Evolutionary conservation across 1,139 yeast genomes (phyloP).

Genomic region (Ashbya aceris): DNA sequence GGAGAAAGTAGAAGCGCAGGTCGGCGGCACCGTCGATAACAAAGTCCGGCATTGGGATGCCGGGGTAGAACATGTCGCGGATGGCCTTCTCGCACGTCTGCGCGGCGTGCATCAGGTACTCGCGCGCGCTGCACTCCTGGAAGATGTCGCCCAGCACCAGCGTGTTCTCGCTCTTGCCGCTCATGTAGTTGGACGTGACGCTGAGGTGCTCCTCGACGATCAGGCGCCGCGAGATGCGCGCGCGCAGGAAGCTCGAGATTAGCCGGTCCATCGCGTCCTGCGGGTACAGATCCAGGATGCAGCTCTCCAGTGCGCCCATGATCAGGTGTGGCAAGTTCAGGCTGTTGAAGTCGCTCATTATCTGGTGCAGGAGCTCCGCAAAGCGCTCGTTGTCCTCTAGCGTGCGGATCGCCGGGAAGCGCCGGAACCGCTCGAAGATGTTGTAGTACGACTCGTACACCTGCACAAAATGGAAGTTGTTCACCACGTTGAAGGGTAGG

Average conservation of each 20-base stretch:
- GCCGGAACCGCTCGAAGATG: constrained; percentile 77
- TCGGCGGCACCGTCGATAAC: constrained; percentile 55
- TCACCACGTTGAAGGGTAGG: constrained; percentile 74
- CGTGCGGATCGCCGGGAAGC: constrained; percentile 54
- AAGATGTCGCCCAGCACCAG: constrained; percentile 77
- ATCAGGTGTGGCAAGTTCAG: constrained; percentile 76
- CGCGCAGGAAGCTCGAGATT: constrained; percentile 67
- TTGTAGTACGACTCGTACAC: constrained; percentile 84
- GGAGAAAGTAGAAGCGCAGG: constrained; percentile 69
- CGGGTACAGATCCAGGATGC: constrained; percentile 54
- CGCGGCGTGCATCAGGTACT: constrained; percentile 39
- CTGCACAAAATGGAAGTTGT: constrained; percentile 75
- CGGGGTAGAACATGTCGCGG: constrained; percentile 41
- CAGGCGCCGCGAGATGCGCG: constrained; percentile 80
- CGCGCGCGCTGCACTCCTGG: constrained; percentile 66
- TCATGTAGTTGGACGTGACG: constrained; percentile 53
- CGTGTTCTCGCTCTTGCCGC: constrained; percentile 33
- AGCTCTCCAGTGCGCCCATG: constrained; percentile 86
- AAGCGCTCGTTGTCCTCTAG: constrained; percentile 68
- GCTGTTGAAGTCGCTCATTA: constrained; percentile 66
- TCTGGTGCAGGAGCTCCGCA: constrained; percentile 50
- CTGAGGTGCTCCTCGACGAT: constrained; percentile 86
- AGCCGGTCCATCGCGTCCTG: constrained; percentile 57
- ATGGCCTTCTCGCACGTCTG: constrained; percentile 44
- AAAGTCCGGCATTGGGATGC: constrained; percentile 61